These are phyloP conservation scores for Pleodorina starrii DNA, from an alignment of 139 green algal species.

Conservation along the genomic window DNA sequence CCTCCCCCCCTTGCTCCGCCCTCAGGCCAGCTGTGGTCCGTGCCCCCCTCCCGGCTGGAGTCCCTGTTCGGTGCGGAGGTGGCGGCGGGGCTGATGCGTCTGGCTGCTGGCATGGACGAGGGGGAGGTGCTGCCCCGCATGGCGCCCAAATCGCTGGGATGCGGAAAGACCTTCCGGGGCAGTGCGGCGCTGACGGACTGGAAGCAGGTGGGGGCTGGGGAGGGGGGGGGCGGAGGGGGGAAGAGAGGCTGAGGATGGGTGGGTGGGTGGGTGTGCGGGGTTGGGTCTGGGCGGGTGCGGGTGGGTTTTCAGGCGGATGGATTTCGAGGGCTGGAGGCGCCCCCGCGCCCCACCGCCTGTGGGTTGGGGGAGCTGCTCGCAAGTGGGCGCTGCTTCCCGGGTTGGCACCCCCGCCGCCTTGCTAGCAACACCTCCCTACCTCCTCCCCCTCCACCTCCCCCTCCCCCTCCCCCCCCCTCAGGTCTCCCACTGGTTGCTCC, in stretches of 20 bases:
- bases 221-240: neutral
- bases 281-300: too few relatives aligned
- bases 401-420: too few relatives aligned
- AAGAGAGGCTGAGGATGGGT: too few relatives aligned
- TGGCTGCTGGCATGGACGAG: slow-evolving; percentile 76
- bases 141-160: slow-evolving; percentile 80
- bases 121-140: slow-evolving; percentile 77
- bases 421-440: neutral
- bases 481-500: slow-evolving; percentile 77
- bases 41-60: slow-evolving; percentile 70
- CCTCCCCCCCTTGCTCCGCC: too few relatives aligned
- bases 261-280: neutral
- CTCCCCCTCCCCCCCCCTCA: neutral
- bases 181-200: neutral
- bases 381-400: too few relatives aligned
- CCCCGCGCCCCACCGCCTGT: too few relatives aligned
- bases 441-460: too few relatives aligned
- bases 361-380: too few relatives aligned
- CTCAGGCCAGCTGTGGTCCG: slow-evolving; percentile 75
- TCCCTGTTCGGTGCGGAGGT: slow-evolving; percentile 61
- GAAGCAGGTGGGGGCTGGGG: slow-evolving; percentile 47
- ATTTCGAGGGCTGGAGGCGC: too few relatives aligned
- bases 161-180: slow-evolving; percentile 86
- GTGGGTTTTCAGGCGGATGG: too few relatives aligned
- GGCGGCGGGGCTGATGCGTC: slow-evolving; percentile 63